Conservation (phyloP, 805 yeast genomes). For the Wickerhamiella vanderwaltii region DNA sequence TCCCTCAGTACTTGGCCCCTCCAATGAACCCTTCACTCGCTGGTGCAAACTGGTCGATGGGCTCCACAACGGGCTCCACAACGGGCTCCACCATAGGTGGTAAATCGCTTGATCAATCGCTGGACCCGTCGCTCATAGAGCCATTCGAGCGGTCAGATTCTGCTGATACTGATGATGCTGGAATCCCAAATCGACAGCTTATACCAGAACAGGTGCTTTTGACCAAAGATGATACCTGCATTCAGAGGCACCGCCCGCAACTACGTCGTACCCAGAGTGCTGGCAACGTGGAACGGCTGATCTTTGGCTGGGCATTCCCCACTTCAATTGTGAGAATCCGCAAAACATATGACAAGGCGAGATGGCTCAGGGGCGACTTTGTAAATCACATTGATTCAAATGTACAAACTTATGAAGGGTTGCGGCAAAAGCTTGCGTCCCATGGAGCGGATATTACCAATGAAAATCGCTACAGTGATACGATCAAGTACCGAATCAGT, state of each 20-base stretch:
- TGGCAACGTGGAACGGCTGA: constrained; percentile 14
- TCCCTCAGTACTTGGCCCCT: not conserved
- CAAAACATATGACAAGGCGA: constrained; percentile 16
- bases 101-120: not conserved
- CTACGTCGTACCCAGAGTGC: constrained; percentile 18
- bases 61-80: no score
- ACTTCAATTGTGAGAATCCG: constrained; percentile 16
- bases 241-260: not conserved
- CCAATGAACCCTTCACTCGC: no score
- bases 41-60: no score
- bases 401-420: constrained; percentile 9
- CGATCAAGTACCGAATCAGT: constrained; percentile 20
- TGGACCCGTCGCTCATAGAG: not conserved
- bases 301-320: constrained; percentile 18
- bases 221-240: constrained; percentile 7
- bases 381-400: constrained; percentile 13
- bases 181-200: not conserved
- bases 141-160: no score
- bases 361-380: constrained; percentile 14
- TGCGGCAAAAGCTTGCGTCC: constrained; percentile 14
- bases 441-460: constrained; percentile 18
- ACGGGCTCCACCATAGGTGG: no score
- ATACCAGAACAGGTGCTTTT: not conserved
- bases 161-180: not conserved
- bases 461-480: constrained; percentile 19